Base-by-base conservation (phyloP, 371 early-diverging fungal genomes). In the Fennellomyces sp. region DNA sequence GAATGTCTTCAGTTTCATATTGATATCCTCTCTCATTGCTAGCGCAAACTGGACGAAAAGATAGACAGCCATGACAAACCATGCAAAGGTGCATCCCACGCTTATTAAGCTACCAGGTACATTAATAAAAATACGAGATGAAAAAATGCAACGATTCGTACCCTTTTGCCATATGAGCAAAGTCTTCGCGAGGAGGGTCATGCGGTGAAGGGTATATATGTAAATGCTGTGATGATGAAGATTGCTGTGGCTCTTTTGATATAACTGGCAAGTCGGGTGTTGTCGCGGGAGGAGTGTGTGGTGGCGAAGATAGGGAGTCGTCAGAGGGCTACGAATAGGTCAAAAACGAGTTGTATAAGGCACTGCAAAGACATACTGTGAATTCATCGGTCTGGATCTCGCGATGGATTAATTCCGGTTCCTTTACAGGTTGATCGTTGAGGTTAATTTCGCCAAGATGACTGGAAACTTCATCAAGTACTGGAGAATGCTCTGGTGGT, bases 11-110 rank as follows among this genome's bases (percentile, higher is more conserved):
- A 61, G 31, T 48, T 60, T 61, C 13, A 25, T 25, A 33, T 39
- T 29, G 10, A 66, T 53, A 29, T 66, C 66, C 1, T 38, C 33
- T 19, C 52, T 56, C 11, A 66, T 30, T 8, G 58, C 57, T 19
- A 61, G 39, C 19, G 58, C 58, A 61, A 66, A 66, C 53, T 66
- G 66, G 12, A 66, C 30, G 27, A 25, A 28, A 12, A 66, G 26
- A 49, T 61, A 66, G 13, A 66, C 36, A 25, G 52, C 53, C 48
- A 66, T 35, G 3, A 54, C 38, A 42, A 58, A 61, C 17, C 61
- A 31, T 19, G 52, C 66, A 21, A 66, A 35, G 10, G 53, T 30
- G 31, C 61, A 58, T 15, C 58, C 61, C 0, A 61, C 53, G 5
- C 42, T 52, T 30, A 64, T 25, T 13, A 64, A 28, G 8, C 64